phyloP scores from a whole-genome alignment of 305 asterid species.

The Fraxinus nigra region DNA sequence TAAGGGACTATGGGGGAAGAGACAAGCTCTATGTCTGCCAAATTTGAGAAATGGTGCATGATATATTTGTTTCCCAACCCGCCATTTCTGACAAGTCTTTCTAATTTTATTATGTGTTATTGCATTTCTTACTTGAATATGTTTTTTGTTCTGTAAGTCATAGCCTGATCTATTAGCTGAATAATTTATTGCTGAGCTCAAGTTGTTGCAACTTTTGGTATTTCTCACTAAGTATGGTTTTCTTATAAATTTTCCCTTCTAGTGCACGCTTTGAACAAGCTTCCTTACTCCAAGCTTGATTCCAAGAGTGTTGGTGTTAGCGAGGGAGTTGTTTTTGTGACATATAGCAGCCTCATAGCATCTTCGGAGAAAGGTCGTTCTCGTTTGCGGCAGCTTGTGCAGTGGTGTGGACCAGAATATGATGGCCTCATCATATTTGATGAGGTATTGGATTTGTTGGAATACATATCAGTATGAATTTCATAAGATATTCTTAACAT shows the following conservation, averaged over 20 bases:
- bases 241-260: constrained; percentile 37
- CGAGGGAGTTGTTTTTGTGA: constrained; percentile 93
- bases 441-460: constrained; percentile 54
- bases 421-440: constrained; percentile 92
- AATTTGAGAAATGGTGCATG: background rate
- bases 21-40: background rate
- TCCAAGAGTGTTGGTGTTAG: constrained; percentile 78
- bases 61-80: background rate
- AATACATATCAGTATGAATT: constrained; percentile 11
- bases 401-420: constrained; percentile 80
- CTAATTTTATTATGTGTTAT: background rate
- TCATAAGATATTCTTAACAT: constrained; percentile 20
- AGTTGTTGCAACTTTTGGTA: background rate
- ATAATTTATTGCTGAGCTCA: background rate
- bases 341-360: constrained; percentile 98
- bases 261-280: constrained; percentile 98
- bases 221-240: constrained; percentile 21
- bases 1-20: background rate
- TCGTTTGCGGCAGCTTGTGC: constrained; percentile 91
- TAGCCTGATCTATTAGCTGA: background rate
- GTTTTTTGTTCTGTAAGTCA: background rate
- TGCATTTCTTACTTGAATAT: background rate
- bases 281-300: constrained; percentile 95
- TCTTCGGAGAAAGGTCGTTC: constrained; percentile 94
- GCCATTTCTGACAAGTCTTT: background rate